Evolutionary conservation across 23 red algal species (phyloP).

Genomic region (Gracilaria gracilis): DNA sequence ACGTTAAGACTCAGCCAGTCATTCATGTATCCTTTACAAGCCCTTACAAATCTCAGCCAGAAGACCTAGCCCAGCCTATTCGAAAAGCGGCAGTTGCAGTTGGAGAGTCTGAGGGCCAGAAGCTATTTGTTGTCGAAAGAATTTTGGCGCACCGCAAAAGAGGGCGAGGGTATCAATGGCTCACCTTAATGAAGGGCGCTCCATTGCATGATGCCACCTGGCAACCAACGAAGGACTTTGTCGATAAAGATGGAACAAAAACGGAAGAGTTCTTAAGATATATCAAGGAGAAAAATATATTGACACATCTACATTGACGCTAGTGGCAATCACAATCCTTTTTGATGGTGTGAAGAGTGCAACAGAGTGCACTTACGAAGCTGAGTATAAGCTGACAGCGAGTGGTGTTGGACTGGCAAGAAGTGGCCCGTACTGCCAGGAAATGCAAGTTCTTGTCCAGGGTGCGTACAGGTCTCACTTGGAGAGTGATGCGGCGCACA

Average conservation of each 20-base stretch:
- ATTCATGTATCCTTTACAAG: too few species aligned
- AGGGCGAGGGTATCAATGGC: conserved; percentile 2
- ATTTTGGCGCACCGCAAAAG: conserved; percentile 18
- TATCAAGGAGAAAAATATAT: conserved; percentile 22
- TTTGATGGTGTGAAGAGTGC: conserved; percentile 13
- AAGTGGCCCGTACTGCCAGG: too few species aligned
- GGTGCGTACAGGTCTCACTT: too few species aligned
- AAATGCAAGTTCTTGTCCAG: too few species aligned
- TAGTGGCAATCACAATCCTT: conserved; percentile 31
- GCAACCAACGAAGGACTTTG: conserved; percentile 38
- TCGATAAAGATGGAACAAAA: conserved; percentile 21
- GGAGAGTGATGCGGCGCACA: too few species aligned
- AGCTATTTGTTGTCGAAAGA: not conserved
- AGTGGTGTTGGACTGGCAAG: too few species aligned
- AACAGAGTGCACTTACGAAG: conserved; percentile 1
- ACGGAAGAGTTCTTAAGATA: conserved; percentile 29
- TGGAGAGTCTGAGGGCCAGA: not conserved
- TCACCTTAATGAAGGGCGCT: not conserved
- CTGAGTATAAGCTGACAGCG: too few species aligned
- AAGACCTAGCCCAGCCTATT: not conserved
- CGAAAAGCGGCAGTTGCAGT: not conserved
- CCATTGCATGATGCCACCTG: not conserved
- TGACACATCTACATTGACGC: conserved; percentile 41
- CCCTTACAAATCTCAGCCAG: too few species aligned
- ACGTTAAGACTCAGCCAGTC: too few species aligned